Evolutionary conservation across 2,329 filamentous ascomycete species (phyloP).

Genomic region (Ophiosphaerella narmari): DNA sequence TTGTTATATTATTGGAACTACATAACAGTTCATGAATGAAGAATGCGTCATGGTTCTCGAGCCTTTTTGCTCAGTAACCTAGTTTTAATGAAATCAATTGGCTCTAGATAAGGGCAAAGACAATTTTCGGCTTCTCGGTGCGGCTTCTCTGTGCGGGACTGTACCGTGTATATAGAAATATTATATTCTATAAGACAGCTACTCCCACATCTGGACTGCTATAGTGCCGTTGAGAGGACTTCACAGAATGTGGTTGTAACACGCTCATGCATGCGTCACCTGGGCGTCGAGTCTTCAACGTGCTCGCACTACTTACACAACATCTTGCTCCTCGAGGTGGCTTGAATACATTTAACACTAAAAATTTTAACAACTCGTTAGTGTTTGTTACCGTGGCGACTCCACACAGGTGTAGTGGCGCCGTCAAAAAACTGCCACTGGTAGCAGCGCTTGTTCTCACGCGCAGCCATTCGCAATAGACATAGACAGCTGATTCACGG

Average conservation of each 20-base stretch:
- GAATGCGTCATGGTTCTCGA: too few relatives aligned
- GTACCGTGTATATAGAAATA: too few relatives aligned
- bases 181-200: too few relatives aligned
- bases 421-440: constrained; percentile 11
- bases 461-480: constrained; percentile 1
- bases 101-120: too few relatives aligned
- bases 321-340: constrained; percentile 2
- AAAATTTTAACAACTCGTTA: constrained; percentile 1
- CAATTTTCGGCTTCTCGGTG: too few relatives aligned
- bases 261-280: constrained; percentile 2
- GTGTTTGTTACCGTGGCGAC: constrained; percentile 6
- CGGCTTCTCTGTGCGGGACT: too few relatives aligned
- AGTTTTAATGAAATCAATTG: too few relatives aligned
- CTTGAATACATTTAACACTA: background rate
- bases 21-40: too few relatives aligned
- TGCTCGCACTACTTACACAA: constrained; percentile 15
- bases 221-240: too few relatives aligned
- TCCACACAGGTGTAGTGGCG: constrained; percentile 1
- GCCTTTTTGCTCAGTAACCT: too few relatives aligned
- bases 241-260: background rate
- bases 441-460: constrained; percentile 6
- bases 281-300: constrained; percentile 19
- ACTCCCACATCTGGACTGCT: too few relatives aligned
- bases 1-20: too few relatives aligned
- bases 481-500: background rate